phyloP scores from a whole-genome alignment of 164 flowering plant species.

The Umbilicus rupestris region DNA sequence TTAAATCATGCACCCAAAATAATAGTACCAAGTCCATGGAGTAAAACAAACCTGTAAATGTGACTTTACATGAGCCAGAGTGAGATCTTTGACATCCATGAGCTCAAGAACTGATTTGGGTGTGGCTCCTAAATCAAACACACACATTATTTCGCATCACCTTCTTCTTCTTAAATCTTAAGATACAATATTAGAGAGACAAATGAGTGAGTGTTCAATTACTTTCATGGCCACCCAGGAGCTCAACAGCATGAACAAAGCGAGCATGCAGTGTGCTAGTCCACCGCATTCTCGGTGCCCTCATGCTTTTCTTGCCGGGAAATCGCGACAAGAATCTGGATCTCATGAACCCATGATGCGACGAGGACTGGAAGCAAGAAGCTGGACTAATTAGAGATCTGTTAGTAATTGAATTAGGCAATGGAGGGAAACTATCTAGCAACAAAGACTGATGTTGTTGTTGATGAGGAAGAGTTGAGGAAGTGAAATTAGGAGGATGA shows the following conservation, averaged over 20 bases:
- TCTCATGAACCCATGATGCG: constrained; percentile 40
- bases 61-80: constrained; percentile 93
- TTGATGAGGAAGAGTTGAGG: constrained; percentile 4
- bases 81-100: constrained; percentile 99
- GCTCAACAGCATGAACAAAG: constrained; percentile 95
- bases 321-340: constrained; percentile 62
- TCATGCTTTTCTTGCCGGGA: constrained; percentile 69
- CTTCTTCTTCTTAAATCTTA: too few species aligned
- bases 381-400: constrained; percentile 1
- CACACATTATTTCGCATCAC: neutral
- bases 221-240: constrained; percentile 99
- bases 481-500: constrained; percentile 10
- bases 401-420: neutral
- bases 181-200: too few species aligned
- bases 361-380: constrained; percentile 16
- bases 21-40: neutral
- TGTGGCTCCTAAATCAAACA: constrained; percentile 58
- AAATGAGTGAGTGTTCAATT: constrained; percentile 13
- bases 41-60: constrained; percentile 69
- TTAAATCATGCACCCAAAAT: neutral
- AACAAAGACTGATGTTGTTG: neutral
- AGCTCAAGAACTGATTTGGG: constrained; percentile 99
- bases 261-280: constrained; percentile 91
- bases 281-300: constrained; percentile 98
- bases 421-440: constrained; percentile 4